Evolutionary conservation across 768 basidiomycete species (phyloP).

Genomic region (Leucocoprinus birnbaumii): DNA sequence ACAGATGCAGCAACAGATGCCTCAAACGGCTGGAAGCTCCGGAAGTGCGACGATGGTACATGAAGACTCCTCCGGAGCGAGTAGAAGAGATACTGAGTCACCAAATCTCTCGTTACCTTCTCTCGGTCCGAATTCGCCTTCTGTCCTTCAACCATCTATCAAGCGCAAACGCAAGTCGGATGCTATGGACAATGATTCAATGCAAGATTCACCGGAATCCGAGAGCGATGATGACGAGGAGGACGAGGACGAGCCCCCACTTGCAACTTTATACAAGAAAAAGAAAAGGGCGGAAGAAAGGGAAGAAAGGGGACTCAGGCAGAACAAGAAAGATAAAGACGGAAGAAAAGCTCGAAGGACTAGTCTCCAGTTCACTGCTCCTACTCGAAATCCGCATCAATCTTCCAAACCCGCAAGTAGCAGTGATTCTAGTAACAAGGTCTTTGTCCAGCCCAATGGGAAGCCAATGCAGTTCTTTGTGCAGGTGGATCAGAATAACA

Average conservation of each 20-base stretch:
- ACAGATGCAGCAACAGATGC: conserved; percentile 4
- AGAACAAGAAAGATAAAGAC: not conserved
- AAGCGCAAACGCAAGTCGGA: conserved; percentile 10
- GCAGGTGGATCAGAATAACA: conserved; percentile 45
- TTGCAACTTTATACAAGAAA: not conserved
- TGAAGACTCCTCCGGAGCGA: conserved; percentile 1
- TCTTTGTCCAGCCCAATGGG: conserved; percentile 25
- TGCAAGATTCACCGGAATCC: not conserved
- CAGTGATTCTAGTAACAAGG: not conserved
- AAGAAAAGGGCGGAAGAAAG: not conserved
- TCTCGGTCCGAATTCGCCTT: not conserved
- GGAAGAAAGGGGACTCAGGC: not conserved
- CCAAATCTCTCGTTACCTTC: not conserved
- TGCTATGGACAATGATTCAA: not conserved
- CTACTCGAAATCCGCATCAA: conserved; percentile 4
- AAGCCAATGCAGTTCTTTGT: conserved; percentile 56
- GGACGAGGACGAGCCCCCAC: not conserved
- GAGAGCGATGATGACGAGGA: not conserved
- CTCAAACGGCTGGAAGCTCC: conserved; percentile 5
- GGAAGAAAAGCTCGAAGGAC: conserved; percentile 4
- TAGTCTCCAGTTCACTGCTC: not conserved
- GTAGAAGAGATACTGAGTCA: conserved; percentile 5
- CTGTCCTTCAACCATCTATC: not conserved
- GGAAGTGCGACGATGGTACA: conserved; percentile 1
- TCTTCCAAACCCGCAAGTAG: not conserved